These are phyloP conservation scores for Gastrolobium bilobum DNA, from an alignment of 306 rosid species.

Conservation along the genomic window DNA sequence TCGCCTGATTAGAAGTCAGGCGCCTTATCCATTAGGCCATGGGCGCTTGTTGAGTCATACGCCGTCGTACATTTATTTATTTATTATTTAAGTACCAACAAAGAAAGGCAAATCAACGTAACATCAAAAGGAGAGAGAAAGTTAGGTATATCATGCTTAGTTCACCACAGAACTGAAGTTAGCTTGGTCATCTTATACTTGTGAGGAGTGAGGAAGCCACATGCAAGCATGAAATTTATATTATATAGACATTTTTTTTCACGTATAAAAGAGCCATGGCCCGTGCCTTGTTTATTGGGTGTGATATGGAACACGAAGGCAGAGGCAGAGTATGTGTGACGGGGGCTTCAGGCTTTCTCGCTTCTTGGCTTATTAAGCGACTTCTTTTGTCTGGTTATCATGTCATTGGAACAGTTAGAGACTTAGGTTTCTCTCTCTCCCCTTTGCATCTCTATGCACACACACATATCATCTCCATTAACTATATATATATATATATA, in stretches of 20 bases:
- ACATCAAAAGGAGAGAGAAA: background rate
- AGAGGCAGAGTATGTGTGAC: constrained; percentile 83
- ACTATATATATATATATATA: too few relatives aligned
- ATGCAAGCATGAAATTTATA: background rate
- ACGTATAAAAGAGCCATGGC: background rate
- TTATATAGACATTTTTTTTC: too few relatives aligned
- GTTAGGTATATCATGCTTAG: constrained; percentile 18
- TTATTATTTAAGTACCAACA: too few relatives aligned
- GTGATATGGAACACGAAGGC: constrained; percentile 56
- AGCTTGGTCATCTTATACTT: constrained; percentile 46
- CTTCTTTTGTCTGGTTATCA: constrained; percentile 81
- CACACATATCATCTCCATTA: too few relatives aligned
- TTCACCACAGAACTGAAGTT: constrained; percentile 13
- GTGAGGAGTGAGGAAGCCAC: constrained; percentile 23
- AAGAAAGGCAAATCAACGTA: too few relatives aligned
- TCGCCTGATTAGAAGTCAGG: constrained; percentile 71
- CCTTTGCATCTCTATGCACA: background rate
- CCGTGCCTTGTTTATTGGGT: background rate
- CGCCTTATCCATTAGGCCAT: constrained; percentile 74
- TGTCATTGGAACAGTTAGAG: constrained; percentile 82
- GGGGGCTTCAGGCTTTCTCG: constrained; percentile 89
- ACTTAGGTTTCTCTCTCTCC: constrained; percentile 63
- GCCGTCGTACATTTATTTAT: too few relatives aligned
- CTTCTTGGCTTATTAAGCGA: constrained; percentile 84
- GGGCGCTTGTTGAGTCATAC: constrained; percentile 43